phyloP scores from a whole-genome alignment of 2,329 filamentous ascomycete genomes.

The Ascochyta viciae-villosae region DNA sequence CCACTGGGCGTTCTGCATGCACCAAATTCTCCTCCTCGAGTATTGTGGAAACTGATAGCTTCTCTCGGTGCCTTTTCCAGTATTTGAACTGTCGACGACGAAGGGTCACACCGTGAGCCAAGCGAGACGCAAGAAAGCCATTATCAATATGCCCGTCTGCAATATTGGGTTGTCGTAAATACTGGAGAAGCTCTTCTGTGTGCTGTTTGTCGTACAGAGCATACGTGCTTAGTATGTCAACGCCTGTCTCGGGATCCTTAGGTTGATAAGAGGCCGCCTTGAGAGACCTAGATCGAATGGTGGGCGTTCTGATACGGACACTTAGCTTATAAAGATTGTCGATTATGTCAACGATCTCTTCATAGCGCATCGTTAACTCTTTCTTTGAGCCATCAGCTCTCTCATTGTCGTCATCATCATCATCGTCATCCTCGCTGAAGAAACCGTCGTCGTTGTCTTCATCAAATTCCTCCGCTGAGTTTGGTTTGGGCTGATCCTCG shows the following conservation, averaged over 20 bases:
- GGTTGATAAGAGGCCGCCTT: constrained; percentile 45
- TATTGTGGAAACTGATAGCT: constrained; percentile 34
- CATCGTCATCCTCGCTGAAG: constrained; percentile 40
- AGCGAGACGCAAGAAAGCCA: constrained; percentile 33
- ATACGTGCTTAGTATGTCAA: constrained; percentile 44
- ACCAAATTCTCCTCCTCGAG: constrained; percentile 32
- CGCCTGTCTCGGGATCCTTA: constrained; percentile 46
- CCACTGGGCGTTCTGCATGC: background rate
- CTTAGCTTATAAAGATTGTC: constrained; percentile 49
- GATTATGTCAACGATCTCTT: constrained; percentile 47
- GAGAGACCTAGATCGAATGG: constrained; percentile 43
- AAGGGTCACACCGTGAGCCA: constrained; percentile 42
- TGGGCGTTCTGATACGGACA: constrained; percentile 46
- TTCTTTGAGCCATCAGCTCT: constrained; percentile 31
- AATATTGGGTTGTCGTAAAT: constrained; percentile 27
- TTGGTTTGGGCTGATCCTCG: constrained; percentile 33
- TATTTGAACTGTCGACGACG: constrained; percentile 49
- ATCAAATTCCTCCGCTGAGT: constrained; percentile 18
- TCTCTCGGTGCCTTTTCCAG: constrained; percentile 48
- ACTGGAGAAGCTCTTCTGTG: constrained; percentile 37
- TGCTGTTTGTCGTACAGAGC: constrained; percentile 39
- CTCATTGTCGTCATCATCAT: constrained; percentile 32
- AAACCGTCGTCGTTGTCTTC: constrained; percentile 37
- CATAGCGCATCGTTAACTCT: constrained; percentile 46
- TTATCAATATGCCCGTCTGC: constrained; percentile 17